These are phyloP conservation scores for Hyphodiscus sp. DNA, from an alignment of 2,329 filamentous ascomycete genomes.

Conservation along the genomic window DNA sequence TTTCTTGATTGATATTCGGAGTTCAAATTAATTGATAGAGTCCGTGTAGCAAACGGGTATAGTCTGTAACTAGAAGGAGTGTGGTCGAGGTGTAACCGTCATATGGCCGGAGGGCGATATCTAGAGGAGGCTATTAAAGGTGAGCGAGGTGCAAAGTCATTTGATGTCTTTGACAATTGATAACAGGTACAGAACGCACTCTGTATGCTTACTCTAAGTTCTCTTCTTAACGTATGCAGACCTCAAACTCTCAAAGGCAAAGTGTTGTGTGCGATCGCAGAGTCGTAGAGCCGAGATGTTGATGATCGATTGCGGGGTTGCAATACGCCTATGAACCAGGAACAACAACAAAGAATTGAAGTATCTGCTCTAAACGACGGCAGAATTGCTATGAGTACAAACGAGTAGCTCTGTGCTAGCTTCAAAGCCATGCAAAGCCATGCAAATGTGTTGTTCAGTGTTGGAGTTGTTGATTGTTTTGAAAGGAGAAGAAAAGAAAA, in stretches of 20 bases:
- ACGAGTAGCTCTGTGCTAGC: background rate
- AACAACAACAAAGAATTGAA: background rate
- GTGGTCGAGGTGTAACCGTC: no score
- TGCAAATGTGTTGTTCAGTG: background rate
- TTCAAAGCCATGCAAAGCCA: background rate
- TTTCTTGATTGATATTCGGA: background rate
- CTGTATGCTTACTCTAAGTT: no score
- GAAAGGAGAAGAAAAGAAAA: background rate
- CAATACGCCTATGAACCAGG: background rate
- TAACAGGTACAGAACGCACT: no score
- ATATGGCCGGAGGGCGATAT: no score
- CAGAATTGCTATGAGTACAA: background rate
- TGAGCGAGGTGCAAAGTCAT: no score
- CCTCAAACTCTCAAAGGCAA: background rate
- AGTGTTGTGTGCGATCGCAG: background rate
- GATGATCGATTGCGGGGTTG: background rate
- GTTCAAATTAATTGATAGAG: background rate
- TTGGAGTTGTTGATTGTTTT: background rate
- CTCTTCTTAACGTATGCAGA: background rate
- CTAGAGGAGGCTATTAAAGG: no score
- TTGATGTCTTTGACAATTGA: no score
- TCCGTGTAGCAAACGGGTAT: background rate
- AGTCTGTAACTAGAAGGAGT: background rate
- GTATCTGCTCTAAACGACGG: background rate
- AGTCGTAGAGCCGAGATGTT: background rate